Evolutionary conservation across 345 rosid genomes (phyloP).

Genomic region (Carallia pectinifolia): DNA sequence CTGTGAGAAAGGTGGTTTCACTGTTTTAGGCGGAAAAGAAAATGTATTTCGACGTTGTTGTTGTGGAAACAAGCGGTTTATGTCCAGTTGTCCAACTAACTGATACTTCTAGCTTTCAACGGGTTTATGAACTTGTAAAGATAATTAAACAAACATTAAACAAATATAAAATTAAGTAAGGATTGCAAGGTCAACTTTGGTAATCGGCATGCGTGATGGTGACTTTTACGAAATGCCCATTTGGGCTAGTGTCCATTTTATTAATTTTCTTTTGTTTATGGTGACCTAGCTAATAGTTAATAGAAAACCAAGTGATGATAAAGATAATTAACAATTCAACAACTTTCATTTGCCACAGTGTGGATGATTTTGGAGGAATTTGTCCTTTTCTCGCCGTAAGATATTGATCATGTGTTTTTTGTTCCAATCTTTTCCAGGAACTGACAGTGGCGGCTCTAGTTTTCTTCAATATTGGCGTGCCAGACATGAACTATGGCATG

Average conservation of each 20-base stretch:
- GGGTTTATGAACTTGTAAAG: not conserved
- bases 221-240: not conserved
- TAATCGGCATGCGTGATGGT: not conserved
- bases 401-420: no score
- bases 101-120: not conserved
- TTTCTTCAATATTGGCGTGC: not conserved
- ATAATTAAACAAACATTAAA: not conserved
- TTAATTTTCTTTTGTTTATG: no score
- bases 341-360: not conserved
- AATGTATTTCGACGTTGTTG: not conserved
- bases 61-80: not conserved
- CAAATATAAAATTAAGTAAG: not conserved
- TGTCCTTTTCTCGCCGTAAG: no score
- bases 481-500: not conserved
- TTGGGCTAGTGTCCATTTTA: no score
- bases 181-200: conserved; percentile 1
- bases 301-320: no score
- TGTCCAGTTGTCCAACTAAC: not conserved
- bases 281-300: no score
- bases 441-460: not conserved
- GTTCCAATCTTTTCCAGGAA: not conserved
- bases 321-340: no score
- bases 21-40: no score
- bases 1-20: no score
- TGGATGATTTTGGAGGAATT: not conserved